These are phyloP conservation scores for Phytopythium ostracodes DNA, from an alignment of 352 stramenopile species.

Conservation along the genomic window DNA sequence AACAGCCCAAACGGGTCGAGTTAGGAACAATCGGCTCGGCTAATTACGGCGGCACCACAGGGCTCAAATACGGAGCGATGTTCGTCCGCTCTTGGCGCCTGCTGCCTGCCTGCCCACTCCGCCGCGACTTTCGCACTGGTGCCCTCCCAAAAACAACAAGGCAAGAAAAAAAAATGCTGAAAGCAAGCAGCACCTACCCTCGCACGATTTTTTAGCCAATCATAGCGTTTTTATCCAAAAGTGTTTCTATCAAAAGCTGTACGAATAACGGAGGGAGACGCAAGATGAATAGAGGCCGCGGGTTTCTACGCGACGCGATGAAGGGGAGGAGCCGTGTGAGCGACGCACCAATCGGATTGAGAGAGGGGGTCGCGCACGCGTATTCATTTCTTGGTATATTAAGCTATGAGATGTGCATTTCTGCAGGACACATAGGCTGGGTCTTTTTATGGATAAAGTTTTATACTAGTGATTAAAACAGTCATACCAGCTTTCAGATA, in stretches of 20 bases:
- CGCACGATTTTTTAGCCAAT: conserved; percentile 1
- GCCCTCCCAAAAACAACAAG: not conserved
- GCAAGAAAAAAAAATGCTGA: not conserved
- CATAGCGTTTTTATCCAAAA: not conserved
- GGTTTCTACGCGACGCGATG: not conserved
- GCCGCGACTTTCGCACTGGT: conserved; percentile 2
- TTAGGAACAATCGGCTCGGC: not conserved
- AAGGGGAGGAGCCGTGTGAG: not conserved
- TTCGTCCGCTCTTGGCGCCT: not conserved
- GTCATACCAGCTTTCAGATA: not conserved
- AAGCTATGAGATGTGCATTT: not conserved
- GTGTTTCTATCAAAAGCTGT: conserved; percentile 3
- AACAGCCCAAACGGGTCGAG: not conserved
- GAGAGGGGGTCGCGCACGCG: not conserved
- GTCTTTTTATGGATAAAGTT: not conserved
- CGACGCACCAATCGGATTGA: not conserved
- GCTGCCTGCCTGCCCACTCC: not conserved
- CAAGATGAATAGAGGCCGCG: not conserved
- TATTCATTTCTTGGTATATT: not conserved
- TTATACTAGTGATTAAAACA: not conserved
- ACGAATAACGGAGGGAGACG: not conserved
- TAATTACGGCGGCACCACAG: not conserved
- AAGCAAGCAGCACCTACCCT: not conserved
- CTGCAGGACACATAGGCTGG: no score
- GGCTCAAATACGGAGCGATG: not conserved